Conservation (phyloP, 2,329 filamentous ascomycete species). For the Calonectria pteridis region DNA sequence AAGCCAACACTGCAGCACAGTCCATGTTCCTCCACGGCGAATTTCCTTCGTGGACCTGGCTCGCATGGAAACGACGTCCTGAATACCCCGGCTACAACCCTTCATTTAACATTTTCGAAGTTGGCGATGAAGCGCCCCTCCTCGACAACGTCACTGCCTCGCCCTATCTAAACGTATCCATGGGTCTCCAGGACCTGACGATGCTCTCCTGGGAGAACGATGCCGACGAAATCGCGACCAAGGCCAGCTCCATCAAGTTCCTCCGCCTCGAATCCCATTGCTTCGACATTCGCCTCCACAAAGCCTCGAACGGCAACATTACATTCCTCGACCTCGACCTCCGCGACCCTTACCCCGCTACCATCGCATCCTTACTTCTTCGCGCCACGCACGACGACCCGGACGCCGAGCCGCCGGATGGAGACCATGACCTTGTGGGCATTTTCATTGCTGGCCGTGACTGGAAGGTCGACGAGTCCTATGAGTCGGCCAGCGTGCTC, state of each 20-base stretch:
- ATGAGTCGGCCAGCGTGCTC: constrained; percentile 45
- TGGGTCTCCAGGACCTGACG: constrained; percentile 50
- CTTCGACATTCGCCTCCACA: constrained; percentile 47
- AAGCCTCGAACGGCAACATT: constrained; percentile 28
- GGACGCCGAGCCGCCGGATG: constrained; percentile 36
- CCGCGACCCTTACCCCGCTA: constrained; percentile 34
- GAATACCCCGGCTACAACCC: constrained; percentile 41
- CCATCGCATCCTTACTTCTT: constrained; percentile 38
- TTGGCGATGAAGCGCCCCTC: constrained; percentile 44
- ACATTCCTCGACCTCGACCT: constrained; percentile 40
- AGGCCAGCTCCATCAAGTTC: constrained; percentile 45
- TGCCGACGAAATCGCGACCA: constrained; percentile 47
- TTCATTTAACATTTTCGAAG: constrained; percentile 49
- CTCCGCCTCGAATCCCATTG: constrained; percentile 51
- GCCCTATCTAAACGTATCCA: constrained; percentile 49
- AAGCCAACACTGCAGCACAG: constrained; percentile 34
- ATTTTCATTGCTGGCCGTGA: constrained; percentile 48
- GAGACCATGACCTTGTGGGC: constrained; percentile 43
- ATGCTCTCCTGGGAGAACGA: constrained; percentile 53
- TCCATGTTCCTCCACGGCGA: constrained; percentile 44
- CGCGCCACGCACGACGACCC: constrained; percentile 33
- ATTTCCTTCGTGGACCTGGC: constrained; percentile 55
- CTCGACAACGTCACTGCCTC: constrained; percentile 47
- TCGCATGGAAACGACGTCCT: constrained; percentile 49
- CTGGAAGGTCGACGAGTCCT: constrained; percentile 45